Conservation (phyloP, 1,284 basidiomycete species). For the Apiotrichum veenhuisii region DNA sequence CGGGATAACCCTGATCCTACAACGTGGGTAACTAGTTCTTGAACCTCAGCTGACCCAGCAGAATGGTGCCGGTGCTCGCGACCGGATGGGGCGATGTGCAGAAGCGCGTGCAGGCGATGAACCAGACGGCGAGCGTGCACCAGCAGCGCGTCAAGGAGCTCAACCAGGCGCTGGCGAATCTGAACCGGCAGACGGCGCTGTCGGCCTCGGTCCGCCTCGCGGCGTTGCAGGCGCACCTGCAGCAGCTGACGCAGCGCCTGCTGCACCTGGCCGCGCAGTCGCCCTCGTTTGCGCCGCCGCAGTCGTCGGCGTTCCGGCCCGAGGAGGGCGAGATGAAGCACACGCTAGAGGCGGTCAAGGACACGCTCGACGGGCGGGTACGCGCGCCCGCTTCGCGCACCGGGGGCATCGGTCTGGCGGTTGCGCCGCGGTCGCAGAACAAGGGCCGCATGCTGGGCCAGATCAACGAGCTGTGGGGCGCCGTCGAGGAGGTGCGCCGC, state of each 20-base stretch:
- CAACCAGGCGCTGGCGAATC: constrained; percentile 60
- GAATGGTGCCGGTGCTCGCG: constrained; percentile 76
- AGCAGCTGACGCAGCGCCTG: constrained; percentile 69
- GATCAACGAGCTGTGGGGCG: constrained; percentile 78
- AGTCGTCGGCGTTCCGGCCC: constrained; percentile 71
- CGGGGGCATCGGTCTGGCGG: constrained; percentile 14
- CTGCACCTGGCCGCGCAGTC: constrained; percentile 69
- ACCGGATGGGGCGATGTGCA: constrained; percentile 78
- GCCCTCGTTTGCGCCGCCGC: constrained; percentile 71
- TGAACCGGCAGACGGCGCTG: constrained; percentile 64
- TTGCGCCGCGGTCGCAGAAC: constrained; percentile 40
- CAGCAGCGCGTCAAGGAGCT: constrained; percentile 70
- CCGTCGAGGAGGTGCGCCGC: constrained; percentile 66
- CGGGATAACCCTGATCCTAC: constrained; percentile 77
- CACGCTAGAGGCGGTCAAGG: constrained; percentile 69
- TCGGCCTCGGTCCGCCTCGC: constrained; percentile 67
- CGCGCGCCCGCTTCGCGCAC: constrained; percentile 5
- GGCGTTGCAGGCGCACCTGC: constrained; percentile 64
- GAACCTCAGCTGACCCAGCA: constrained; percentile 39
- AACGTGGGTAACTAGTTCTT: constrained; percentile 55
- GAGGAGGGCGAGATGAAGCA: constrained; percentile 72
- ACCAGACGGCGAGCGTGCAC: constrained; percentile 64
- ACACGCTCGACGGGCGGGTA: constrained; percentile 60
- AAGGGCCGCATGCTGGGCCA: constrained; percentile 55
- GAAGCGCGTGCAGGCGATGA: constrained; percentile 73